phyloP scores from a whole-genome alignment of 2,329 filamentous ascomycete genomes.

The Paecilomyces sp. region DNA sequence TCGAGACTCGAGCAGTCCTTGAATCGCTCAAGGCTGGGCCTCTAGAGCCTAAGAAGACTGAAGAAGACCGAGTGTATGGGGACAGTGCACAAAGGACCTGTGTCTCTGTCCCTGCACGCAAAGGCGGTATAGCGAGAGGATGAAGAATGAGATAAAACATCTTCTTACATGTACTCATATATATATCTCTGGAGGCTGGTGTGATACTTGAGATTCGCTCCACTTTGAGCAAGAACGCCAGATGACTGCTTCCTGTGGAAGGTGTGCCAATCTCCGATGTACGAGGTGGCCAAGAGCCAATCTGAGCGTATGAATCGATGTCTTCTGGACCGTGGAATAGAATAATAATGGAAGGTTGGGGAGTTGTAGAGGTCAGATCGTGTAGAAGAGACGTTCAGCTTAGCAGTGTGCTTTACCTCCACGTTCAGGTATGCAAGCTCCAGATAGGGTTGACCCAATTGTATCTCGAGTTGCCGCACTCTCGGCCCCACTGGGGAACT shows the following conservation, averaged over 20 bases:
- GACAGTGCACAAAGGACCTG: background rate
- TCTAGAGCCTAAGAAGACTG: background rate
- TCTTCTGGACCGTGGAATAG: background rate
- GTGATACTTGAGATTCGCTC: background rate
- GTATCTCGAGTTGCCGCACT: background rate
- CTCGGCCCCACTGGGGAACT: background rate
- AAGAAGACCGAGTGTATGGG: background rate
- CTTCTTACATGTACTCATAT: background rate
- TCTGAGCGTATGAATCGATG: background rate
- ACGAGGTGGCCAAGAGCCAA: background rate
- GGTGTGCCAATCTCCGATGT: background rate
- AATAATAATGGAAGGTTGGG: background rate
- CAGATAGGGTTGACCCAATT: background rate
- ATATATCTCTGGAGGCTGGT: background rate
- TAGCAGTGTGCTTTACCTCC: background rate
- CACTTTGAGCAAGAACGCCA: constrained; percentile 1
- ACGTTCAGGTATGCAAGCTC: background rate
- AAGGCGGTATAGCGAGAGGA: background rate
- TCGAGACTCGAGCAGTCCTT: background rate
- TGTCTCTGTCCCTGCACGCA: background rate
- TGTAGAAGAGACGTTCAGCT: background rate
- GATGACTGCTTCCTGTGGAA: background rate
- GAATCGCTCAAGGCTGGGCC: background rate
- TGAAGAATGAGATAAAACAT: background rate
- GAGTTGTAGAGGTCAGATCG: background rate